These are phyloP conservation scores for Podaxis mareebaensis DNA, from an alignment of 768 basidiomycete species.

Conservation along the genomic window DNA sequence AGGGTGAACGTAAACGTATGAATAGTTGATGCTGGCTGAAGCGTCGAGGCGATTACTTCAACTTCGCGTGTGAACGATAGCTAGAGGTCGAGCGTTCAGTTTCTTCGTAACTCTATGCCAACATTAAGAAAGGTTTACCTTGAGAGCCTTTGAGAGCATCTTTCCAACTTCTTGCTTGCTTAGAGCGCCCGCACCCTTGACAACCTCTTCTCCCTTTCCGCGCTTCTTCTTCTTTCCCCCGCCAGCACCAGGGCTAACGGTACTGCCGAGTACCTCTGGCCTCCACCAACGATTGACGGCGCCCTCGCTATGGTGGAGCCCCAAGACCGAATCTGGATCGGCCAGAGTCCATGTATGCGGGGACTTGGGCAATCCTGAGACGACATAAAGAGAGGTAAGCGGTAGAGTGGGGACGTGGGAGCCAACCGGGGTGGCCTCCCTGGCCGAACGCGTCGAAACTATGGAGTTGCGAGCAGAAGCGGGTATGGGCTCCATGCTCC, in stretches of 20 bases:
- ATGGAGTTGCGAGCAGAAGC: conserved; percentile 75
- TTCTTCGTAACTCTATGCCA: conserved; percentile 10
- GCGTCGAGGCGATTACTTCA: conserved; percentile 92
- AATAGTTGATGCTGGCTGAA: conserved; percentile 90
- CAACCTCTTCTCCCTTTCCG: conserved; percentile 59
- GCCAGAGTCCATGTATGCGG: conserved; percentile 90
- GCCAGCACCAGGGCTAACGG: conserved; percentile 81
- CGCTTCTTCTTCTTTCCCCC: conserved; percentile 76
- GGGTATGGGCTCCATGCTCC: conserved; percentile 85
- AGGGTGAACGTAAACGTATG: conserved; percentile 91
- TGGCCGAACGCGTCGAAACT: conserved; percentile 71
- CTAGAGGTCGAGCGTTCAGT: conserved; percentile 35
- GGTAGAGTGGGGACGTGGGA: conserved; percentile 73
- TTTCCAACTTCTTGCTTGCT: conserved; percentile 86
- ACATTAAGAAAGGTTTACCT: conserved; percentile 47
- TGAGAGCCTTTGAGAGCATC: conserved; percentile 89
- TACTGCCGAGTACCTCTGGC: conserved; percentile 88
- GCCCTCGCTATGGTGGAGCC: conserved; percentile 79
- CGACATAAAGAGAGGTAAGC: conserved; percentile 82
- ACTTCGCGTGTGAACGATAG: conserved; percentile 91
- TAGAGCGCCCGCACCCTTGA: conserved; percentile 79
- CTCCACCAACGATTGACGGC: conserved; percentile 91
- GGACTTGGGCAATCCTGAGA: conserved; percentile 86
- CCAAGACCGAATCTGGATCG: conserved; percentile 79
- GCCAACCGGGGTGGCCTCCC: conserved; percentile 54